Percentiles rank a stretch among this genome's conserved stretches.
Evolutionary conservation across 495 filamentous ascomycete genomes (phyloP).

Genomic region (Neurospora hispaniola): DNA sequence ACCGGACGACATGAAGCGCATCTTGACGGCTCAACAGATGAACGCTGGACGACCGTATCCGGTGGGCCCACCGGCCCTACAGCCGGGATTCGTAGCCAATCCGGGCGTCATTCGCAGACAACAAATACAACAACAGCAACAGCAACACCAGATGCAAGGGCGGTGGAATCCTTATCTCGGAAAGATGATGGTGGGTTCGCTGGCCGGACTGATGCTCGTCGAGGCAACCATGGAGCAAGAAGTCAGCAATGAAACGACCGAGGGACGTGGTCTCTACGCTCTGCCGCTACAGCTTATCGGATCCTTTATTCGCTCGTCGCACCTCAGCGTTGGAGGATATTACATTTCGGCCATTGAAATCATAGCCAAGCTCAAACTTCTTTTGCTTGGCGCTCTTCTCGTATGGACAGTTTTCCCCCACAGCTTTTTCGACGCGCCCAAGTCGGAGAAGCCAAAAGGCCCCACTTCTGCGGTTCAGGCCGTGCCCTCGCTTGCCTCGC

Average conservation of each 20-base stretch:
- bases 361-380: conserved; percentile 43
- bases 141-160: conserved; percentile 18
- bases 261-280: conserved; percentile 59
- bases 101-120: conserved; percentile 30
- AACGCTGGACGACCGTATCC: conserved; percentile 34
- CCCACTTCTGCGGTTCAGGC: conserved; percentile 31
- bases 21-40: conserved; percentile 41
- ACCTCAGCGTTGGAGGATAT: conserved; percentile 39
- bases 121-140: conserved; percentile 32
- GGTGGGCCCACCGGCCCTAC: conserved; percentile 20
- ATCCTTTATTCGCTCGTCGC: conserved; percentile 27
- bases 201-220: conserved; percentile 84
- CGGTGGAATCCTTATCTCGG: conserved; percentile 43
- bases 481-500: conserved; percentile 63
- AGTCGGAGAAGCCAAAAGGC: conserved; percentile 24
- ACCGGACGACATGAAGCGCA: conserved; percentile 65
- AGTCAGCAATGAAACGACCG: conserved; percentile 45
- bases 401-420: conserved; percentile 53
- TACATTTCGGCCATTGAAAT: conserved; percentile 29
- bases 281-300: conserved; percentile 49
- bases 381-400: conserved; percentile 54
- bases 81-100: conserved; percentile 23
- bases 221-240: conserved; percentile 58
- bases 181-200: conserved; percentile 82
- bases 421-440: conserved; percentile 47